Evolutionary conservation across 768 basidiomycete species (phyloP), one percentile per base, ranked within the genome.

Genomic region (Mycena haematopus): DNA sequence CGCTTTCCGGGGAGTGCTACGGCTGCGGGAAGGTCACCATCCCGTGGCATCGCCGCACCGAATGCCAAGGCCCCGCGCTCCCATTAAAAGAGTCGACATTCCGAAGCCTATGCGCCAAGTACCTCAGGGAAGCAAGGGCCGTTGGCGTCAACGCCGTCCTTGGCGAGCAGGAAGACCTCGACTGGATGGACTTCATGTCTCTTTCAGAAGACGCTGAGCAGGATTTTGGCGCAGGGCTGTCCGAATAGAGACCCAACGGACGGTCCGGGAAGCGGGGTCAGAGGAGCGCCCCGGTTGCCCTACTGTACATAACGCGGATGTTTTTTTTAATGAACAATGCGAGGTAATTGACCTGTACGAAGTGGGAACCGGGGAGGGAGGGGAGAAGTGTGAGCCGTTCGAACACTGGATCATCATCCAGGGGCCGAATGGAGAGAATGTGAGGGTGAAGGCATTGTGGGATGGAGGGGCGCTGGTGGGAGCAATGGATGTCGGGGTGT

Each of bases 381-480:
- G 35, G 14, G 33, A 50, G 45, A 46, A 42, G 31, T 61, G 62
- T 31, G 31, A 58, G 15, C 70, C 71, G 11, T 75, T 75, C 51
- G 56, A 66, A 21, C 72, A 74, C 24, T 44, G 38, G 13, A 53
- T 72, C 1, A 36, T 21, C 2, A 52, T 75, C 3, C 22, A 58
- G 3, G 70, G 69, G 19, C 52, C 52, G 2, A 29, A 60, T 6
- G 69, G 68, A 11, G 65, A 68, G 45, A 52, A 62, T 0, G 68
- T 72, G 44, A 17, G 63, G 17, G 46, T 67, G 8, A 36, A 61
- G 9, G 66, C 58, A 13, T 27, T 72, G 13, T 70, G 73, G 25
- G 75, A 77, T 45, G 74, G 74, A 27, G 74, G 77, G 0, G 73
- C 75, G 2, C 67, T 75, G 73, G 66, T 72, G 0, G 71, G 65